Base-by-base conservation (phyloP, 2,329 filamentous ascomycete genomes). In the Ceratocystis harringtonii region DNA sequence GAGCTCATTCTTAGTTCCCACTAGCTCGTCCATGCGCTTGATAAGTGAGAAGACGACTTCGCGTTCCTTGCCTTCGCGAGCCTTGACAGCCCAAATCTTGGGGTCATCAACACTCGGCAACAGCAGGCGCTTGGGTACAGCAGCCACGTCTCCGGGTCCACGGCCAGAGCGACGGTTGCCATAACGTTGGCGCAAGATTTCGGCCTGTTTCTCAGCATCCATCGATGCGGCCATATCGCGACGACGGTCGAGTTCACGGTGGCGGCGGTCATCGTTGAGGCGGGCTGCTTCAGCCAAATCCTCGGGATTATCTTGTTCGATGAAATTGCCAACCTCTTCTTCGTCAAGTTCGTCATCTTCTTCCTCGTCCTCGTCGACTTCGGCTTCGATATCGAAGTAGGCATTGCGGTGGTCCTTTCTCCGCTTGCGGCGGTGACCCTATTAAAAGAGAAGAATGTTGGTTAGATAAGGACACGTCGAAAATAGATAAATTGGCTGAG, bases 381-480 rank as follows among this genome's bases (percentile, higher is more conserved):
- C 94, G 74, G 94, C 94, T 80, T 99, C 94, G 72, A 92, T 90
- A 84, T 99, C 94, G 77, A 99, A 86, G 84, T 96, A 96, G 72
- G 88, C 86, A 71, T 90, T 89, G 69, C 90, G 84, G 69, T 83
- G 82, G 69, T 88, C 85, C 74, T 84, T 84, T 74, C 86, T 87
- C 66, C 92, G 88, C 76, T 97, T 97, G 71, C 88, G 84, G 66
- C 89, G 89, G 72, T 90, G 82, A 66, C 80, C 78, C 82, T 84
- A 45, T 17, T 48, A 6, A 61, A 32, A 63, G 15, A 55, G 22
- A 52, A 4, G n/a, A 3, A 30, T 28, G 22, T 17, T 12, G 2
- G 62, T 64, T 64, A 43, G 45, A 45, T 44, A 5, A 43, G 28
- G 25, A 58, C 25, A 50, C 61, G 41, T 45, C 61, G 15, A 8